A percentile compares a stretch with the other conserved stretches of the same genome.
phyloP scores from a whole-genome alignment of 208 protist species.

The Herpetomonas muscarum region DNA sequence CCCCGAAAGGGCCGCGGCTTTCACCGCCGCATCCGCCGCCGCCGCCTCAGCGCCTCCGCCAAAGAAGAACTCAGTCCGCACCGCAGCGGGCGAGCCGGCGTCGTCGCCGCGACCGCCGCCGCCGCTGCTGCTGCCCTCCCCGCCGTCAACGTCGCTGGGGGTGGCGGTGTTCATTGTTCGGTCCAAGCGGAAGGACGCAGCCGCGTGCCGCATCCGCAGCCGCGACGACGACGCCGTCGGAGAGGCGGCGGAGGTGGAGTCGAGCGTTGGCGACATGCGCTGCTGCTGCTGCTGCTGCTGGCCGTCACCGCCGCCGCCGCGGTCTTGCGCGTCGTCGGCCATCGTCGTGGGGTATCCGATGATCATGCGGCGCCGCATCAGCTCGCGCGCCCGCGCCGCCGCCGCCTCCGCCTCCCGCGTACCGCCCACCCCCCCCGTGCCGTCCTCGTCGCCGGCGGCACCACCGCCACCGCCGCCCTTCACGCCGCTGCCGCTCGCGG shows the following conservation, averaged over 20 bases:
- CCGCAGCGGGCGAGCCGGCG: too few species aligned
- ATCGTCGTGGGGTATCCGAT: neutral
- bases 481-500: neutral
- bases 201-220: neutral
- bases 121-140: neutral
- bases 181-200: constrained; percentile 1
- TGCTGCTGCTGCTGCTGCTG: neutral
- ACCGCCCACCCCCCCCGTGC: too few species aligned
- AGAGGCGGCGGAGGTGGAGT: neutral
- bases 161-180: neutral
- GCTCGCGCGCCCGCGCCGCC: neutral
- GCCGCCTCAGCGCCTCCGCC: too few species aligned
- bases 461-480: neutral
- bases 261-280: neutral
- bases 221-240: neutral
- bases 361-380: neutral
- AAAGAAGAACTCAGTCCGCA: too few species aligned
- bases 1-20: neutral
- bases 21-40: too few species aligned
- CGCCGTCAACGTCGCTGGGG: neutral
- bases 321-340: neutral
- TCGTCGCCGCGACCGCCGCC: neutral
- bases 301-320: neutral
- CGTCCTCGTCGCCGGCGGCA: neutral
- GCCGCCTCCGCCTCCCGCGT: neutral